A percentile compares a stretch with the other conserved stretches of the same genome.
phyloP scores from a whole-genome alignment of 176 grass and related monocot species.

The Musa beccarii region DNA sequence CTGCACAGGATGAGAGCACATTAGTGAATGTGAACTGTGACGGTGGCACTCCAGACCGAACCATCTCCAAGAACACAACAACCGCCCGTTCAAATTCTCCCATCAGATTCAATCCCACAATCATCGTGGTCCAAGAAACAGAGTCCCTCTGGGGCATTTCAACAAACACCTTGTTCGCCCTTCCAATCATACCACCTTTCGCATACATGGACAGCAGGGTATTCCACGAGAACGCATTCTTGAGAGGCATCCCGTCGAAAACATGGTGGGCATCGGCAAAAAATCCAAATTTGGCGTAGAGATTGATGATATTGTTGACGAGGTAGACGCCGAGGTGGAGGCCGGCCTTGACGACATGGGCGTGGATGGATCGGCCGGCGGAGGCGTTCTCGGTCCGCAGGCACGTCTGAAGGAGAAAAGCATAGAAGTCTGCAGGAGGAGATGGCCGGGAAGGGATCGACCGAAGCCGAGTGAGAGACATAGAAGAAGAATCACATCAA shows the following conservation, averaged over 20 bases:
- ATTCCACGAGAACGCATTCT: constrained; percentile 74
- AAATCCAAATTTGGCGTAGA: constrained; percentile 28
- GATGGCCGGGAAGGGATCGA: not conserved
- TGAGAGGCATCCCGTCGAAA: constrained; percentile 50
- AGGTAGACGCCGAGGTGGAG: constrained; percentile 52
- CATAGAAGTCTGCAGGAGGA: constrained; percentile 23
- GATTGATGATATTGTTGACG: constrained; percentile 63
- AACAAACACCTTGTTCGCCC: constrained; percentile 37
- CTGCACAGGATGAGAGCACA: constrained; percentile 56
- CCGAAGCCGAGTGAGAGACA: not conserved
- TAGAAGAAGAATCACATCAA: not conserved
- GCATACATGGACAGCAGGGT: constrained; percentile 49
- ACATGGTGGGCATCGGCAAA: constrained; percentile 27
- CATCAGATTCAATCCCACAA: constrained; percentile 60
- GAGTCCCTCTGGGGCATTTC: constrained; percentile 71
- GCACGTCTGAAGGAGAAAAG: constrained; percentile 46
- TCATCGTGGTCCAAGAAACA: constrained; percentile 66
- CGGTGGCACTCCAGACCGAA: constrained; percentile 30
- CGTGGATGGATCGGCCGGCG: constrained; percentile 49
- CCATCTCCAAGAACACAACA: constrained; percentile 48
- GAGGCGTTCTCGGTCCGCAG: constrained; percentile 13
- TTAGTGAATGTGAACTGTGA: constrained; percentile 75
- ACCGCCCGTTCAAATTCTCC: constrained; percentile 38
- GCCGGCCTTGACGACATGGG: constrained; percentile 53
- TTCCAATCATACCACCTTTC: constrained; percentile 33